Percentiles rank a stretch among this genome's conserved stretches.
These are phyloP conservation scores for Blastosporella zonata DNA, from an alignment of 1,284 basidiomycete species.

Conservation along the genomic window DNA sequence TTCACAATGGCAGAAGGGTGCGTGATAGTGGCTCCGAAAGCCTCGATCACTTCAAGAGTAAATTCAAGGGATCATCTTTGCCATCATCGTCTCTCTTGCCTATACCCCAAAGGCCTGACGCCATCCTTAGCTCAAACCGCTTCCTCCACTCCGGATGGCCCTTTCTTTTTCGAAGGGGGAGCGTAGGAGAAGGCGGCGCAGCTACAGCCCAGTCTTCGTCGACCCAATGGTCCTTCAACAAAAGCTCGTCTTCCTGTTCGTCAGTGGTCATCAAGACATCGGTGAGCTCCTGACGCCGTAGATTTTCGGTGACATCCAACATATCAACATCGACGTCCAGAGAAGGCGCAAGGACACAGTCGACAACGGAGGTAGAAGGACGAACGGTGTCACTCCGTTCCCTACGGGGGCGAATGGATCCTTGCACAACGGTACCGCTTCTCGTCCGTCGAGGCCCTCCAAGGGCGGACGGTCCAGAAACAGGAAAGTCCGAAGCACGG, in stretches of 20 bases:
- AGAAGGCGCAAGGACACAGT: slow-evolving; percentile 1
- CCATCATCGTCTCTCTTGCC: slow-evolving; percentile 20
- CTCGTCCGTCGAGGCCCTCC: slow-evolving; percentile 32
- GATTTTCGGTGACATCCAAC: background rate
- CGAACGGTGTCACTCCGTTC: slow-evolving; percentile 23
- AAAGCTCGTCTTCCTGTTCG: slow-evolving; percentile 15
- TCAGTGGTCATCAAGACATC: slow-evolving; percentile 10
- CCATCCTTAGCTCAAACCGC: slow-evolving; percentile 11
- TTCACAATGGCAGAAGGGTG: background rate
- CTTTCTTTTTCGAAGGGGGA: slow-evolving; percentile 20
- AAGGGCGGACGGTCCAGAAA: slow-evolving; percentile 8
- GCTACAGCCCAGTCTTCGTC: slow-evolving; percentile 30
- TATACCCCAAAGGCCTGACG: slow-evolving; percentile 14
- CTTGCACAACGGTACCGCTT: slow-evolving; percentile 36
- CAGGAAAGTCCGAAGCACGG: slow-evolving; percentile 41
- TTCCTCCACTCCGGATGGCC: slow-evolving; percentile 12
- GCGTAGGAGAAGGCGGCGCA: slow-evolving; percentile 31
- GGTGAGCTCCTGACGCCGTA: background rate
- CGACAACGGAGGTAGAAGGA: background rate
- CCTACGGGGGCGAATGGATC: slow-evolving; percentile 18
- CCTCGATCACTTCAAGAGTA: slow-evolving; percentile 9
- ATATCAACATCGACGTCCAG: slow-evolving; percentile 12
- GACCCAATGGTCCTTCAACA: slow-evolving; percentile 21
- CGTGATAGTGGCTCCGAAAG: background rate
- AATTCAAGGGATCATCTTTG: slow-evolving; percentile 19